Evolutionary conservation across 2,329 filamentous ascomycete genomes (phyloP), one percentile per base, ranked within the genome.

Genomic region (Monosporascus sp.): DNA sequence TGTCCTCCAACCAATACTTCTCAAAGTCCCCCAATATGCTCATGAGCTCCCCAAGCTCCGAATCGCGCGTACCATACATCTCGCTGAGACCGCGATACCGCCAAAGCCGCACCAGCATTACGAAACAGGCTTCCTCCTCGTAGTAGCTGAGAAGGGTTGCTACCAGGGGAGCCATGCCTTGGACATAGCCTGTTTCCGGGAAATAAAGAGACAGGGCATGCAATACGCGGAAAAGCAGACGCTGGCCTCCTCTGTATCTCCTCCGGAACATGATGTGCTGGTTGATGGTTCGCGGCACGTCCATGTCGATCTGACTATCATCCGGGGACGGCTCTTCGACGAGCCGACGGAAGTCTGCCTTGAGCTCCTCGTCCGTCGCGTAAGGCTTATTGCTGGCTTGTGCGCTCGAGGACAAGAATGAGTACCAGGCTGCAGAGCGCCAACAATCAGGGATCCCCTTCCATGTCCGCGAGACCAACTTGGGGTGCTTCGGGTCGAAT

Each of bases 371-470:
- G 52, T 94, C 89, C 0, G 83, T 77, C 3, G 82, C 80, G 49
- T 80, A 83, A n/a, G 60, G 58, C 54, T 82, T 78, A 49, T 78
- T 72, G 57, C 82, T 78, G 56, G 79, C 82, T 65, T 81, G 85
- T 37, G 91, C 91, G 58, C 89, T 93, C 8, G 87, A 76, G 7
- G 85, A 81, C 27, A 99, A 80, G 67, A 99, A 99, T 4, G 91
- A 91, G 73, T 93, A 93, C 94, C 94, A 99, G 2, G 93, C 94
- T 1, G 90, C 88, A 35, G 88, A 84, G 50, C 94, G 87, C 94
- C 94, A 99, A 58, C 91, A 85, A 71, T 99, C 94, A 0, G 94
- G 94, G 58, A 99, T 96, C 31, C 94, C 94, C 69, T 99, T 99
- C 94, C 94, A 99, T 1, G 91, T 95, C 52, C 94, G 84, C 60